Base-by-base conservation (phyloP, 257 asterid species). In the Solanum arcanum region DNA sequence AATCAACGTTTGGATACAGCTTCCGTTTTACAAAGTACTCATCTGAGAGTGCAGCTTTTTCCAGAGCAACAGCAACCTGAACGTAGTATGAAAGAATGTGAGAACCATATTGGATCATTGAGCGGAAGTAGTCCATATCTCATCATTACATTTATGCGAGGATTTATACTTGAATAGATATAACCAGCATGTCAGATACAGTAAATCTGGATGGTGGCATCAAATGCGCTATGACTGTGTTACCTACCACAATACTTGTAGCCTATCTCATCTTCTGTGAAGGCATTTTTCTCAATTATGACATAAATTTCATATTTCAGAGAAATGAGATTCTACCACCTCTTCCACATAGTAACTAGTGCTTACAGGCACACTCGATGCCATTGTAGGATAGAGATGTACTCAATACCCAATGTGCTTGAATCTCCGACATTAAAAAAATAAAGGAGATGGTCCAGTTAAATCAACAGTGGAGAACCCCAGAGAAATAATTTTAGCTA, bases 1-100 rank as follows among this genome's bases (percentile, higher is more conserved):
- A 97, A 91, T 97, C 99, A 42, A 97, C 99, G 78, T 97, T 97
- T 39, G 99, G 99, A 89, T 97, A 96, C 90, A 97, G 89, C 92
- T 97, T 97, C 91, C 99, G 92, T 95, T 97, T 97, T 46, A 96
- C 97, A 87, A 97, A 97, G 90, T 95, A 97, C 86, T 96, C 98
- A 80, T 97, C 99, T 81, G 98, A 93, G 21, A 97, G 91, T 59
- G 99, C 99, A 66, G 99, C 99, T 90, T 96, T 93, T 92, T 97
- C 99, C 92, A 97, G 91, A 89, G 99, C 97, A 90, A 96, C 91
- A 73, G 99, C 99, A 90, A 97, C 99, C 99, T 97, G 95, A 83
- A 89, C 86, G 84, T 49, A 49, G 25, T 49, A 29, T 27, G 47
- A 82, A 68, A 86, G 52, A 81, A 27, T 49, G 64, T 13, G 62